These are phyloP conservation scores for Fraxinus floribunda DNA, from an alignment of 305 asterid species.

Conservation along the genomic window DNA sequence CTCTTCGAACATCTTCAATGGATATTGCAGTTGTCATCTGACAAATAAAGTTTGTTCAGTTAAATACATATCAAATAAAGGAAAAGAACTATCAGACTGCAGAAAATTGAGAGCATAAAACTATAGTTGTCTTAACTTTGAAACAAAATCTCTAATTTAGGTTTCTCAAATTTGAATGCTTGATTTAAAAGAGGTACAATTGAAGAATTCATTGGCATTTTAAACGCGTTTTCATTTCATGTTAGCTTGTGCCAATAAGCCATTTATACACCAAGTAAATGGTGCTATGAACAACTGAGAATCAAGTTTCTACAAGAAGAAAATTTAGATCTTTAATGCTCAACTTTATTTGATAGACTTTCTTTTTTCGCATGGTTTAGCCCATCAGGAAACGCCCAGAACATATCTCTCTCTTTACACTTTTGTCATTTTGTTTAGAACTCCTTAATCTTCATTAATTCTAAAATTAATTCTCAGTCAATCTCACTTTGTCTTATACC, in stretches of 20 bases:
- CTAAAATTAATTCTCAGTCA: not conserved
- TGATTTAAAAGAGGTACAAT: not conserved
- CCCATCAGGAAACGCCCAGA: constrained; percentile 2
- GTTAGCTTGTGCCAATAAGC: constrained; percentile 6
- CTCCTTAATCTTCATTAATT: not conserved
- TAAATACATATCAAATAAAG: constrained; percentile 8
- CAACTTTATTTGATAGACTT: constrained; percentile 9
- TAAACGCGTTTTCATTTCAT: constrained; percentile 1
- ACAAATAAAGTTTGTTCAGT: constrained; percentile 37
- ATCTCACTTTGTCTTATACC: not conserved
- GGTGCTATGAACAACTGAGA: not conserved
- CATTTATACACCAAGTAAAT: not conserved
- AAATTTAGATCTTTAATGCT: not conserved
- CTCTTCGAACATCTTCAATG: constrained; percentile 92
- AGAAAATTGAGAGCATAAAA: constrained; percentile 1
- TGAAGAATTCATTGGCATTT: not conserved
- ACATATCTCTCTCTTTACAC: not conserved
- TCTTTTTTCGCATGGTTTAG: constrained; percentile 5
- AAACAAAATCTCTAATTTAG: not conserved
- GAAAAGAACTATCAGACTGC: not conserved
- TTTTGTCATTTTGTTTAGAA: constrained; percentile 9
- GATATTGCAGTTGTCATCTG: constrained; percentile 96
- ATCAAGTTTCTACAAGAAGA: not conserved
- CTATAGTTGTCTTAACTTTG: not conserved
- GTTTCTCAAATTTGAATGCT: not conserved